phyloP scores from a whole-genome alignment of 2,329 filamentous ascomycete genomes.

The Celoporthe dispersa region DNA sequence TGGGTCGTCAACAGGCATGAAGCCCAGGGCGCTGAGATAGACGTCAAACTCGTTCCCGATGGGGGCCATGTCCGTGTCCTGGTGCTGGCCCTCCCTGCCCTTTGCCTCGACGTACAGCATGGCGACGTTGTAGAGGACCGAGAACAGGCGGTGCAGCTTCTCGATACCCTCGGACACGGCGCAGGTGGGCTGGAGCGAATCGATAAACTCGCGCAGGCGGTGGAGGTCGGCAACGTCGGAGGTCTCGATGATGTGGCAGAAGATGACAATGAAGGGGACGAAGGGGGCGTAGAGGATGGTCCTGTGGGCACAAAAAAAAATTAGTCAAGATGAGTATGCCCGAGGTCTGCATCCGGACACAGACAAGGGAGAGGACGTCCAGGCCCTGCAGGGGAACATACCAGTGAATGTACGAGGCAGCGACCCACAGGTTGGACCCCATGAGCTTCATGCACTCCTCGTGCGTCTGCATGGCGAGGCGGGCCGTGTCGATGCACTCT shows the following conservation, averaged over 20 bases:
- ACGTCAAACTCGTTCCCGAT: slow-evolving; percentile 66
- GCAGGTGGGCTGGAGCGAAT: slow-evolving; percentile 56
- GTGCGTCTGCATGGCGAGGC: slow-evolving; percentile 53
- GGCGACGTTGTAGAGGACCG: slow-evolving; percentile 65
- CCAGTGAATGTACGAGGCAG: slow-evolving; percentile 58
- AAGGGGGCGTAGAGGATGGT: slow-evolving; percentile 62
- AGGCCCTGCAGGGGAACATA: no score
- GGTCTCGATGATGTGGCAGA: slow-evolving; percentile 62
- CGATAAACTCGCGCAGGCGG: slow-evolving; percentile 59
- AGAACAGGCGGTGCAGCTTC: slow-evolving; percentile 65
- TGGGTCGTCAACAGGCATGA: slow-evolving; percentile 50
- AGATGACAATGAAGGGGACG: slow-evolving; percentile 63
- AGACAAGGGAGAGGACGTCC: no score
- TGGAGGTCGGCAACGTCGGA: slow-evolving; percentile 56
- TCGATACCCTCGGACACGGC: slow-evolving; percentile 61
- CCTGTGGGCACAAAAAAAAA: slow-evolving; percentile 40
- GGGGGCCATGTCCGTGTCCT: slow-evolving; percentile 50
- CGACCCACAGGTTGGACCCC: slow-evolving; percentile 46
- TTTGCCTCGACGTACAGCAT: slow-evolving; percentile 66
- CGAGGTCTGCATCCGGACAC: no score
- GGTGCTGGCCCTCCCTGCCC: slow-evolving; percentile 54
- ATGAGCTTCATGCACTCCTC: slow-evolving; percentile 50
- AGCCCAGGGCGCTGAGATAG: slow-evolving; percentile 66
- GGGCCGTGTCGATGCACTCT: slow-evolving; percentile 54
- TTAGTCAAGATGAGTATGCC: slow-evolving; percentile 10